These are phyloP conservation scores for Elaeagnus macrophylla DNA, from an alignment of 306 rosid genomes.

Conservation along the genomic window DNA sequence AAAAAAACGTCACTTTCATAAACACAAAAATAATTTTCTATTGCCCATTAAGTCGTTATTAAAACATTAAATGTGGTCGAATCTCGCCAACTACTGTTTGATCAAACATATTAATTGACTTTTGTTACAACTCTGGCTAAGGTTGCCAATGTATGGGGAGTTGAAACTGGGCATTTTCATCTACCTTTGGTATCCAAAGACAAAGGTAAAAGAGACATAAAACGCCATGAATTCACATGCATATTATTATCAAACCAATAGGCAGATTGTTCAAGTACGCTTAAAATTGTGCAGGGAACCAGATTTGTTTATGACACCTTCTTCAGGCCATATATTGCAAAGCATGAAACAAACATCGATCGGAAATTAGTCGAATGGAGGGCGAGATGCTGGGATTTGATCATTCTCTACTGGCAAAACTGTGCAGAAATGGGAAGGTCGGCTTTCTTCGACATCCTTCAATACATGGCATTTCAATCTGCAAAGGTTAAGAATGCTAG, in stretches of 20 bases:
- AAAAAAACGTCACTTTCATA: no score
- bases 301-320: constrained; percentile 41
- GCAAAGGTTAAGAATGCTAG: constrained; percentile 14
- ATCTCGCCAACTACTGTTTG: background rate
- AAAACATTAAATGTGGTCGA: background rate
- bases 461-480: constrained; percentile 49
- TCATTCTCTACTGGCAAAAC: constrained; percentile 49
- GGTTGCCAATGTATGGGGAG: constrained; percentile 96
- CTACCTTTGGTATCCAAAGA: constrained; percentile 84
- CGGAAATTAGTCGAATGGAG: constrained; percentile 47
- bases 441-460: constrained; percentile 49
- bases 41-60: no score
- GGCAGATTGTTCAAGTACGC: background rate
- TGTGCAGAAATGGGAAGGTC: constrained; percentile 43
- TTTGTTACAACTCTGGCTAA: constrained; percentile 20
- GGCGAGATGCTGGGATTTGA: constrained; percentile 58
- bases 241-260: background rate
- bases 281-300: constrained; percentile 40
- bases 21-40: no score
- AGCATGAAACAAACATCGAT: constrained; percentile 63
- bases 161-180: constrained; percentile 53
- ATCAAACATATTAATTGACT: background rate
- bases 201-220: constrained; percentile 35
- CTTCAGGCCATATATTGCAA: constrained; percentile 49
- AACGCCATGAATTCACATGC: background rate